Conservation (phyloP, 2,329 filamentous ascomycete genomes). For the Talaromyces sp. region DNA sequence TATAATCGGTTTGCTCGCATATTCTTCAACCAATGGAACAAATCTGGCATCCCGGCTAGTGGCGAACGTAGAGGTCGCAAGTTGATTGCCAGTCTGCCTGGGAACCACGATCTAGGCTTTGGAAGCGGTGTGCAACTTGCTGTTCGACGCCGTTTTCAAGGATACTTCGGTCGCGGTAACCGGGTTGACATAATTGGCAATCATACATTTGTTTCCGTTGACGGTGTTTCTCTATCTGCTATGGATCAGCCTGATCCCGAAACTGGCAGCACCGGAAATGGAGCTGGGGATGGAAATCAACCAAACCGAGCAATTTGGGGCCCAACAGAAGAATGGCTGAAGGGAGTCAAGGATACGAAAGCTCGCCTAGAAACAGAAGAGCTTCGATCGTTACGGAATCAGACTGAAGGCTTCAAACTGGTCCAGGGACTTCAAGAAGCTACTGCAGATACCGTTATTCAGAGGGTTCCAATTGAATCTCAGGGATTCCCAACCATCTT, state of each 20-base stretch:
- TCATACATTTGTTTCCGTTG: slow-evolving; percentile 89
- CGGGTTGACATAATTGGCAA: slow-evolving; percentile 88
- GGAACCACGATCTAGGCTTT: slow-evolving; percentile 93
- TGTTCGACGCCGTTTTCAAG: slow-evolving; percentile 76
- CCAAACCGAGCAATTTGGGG: slow-evolving; percentile 61
- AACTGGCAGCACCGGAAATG: slow-evolving; percentile 45
- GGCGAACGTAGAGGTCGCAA: slow-evolving; percentile 64
- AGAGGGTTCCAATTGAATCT: slow-evolving; percentile 21
- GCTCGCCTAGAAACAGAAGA: slow-evolving; percentile 64
- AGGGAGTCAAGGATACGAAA: slow-evolving; percentile 60
- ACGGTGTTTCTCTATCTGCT: slow-evolving; percentile 82
- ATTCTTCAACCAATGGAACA: slow-evolving; percentile 67
- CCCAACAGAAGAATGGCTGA: slow-evolving; percentile 71
- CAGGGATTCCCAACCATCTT: slow-evolving; percentile 77
- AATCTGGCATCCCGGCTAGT: slow-evolving; percentile 51
- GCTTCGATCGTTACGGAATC: slow-evolving; percentile 59
- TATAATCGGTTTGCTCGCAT: slow-evolving; percentile 81
- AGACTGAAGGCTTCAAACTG: slow-evolving; percentile 52
- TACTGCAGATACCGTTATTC: slow-evolving; percentile 36
- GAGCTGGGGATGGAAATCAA: slow-evolving; percentile 45
- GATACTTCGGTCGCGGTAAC: slow-evolving; percentile 88
- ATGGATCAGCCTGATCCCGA: slow-evolving; percentile 50
- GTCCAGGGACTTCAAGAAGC: slow-evolving; percentile 57
- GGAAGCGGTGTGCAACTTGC: slow-evolving; percentile 74
- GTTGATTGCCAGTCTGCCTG: slow-evolving; percentile 78